A percentile compares a stretch with the other conserved stretches of the same genome.
Evolutionary conservation across 192 early-diverging fungal species (phyloP).

Genomic region (Phycomyces blakesleeanus): DNA sequence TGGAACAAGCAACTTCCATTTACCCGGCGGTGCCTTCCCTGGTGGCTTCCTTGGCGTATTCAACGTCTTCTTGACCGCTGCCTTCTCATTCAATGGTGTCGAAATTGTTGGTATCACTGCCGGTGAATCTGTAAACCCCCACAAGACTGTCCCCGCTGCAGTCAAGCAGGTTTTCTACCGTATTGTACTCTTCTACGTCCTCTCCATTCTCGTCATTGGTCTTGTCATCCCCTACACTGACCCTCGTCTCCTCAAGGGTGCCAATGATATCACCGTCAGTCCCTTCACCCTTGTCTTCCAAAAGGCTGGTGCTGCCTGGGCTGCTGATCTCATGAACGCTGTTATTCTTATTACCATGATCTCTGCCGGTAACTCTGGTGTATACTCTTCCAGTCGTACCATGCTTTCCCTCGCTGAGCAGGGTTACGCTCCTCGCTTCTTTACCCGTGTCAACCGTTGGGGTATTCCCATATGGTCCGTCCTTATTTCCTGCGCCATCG

Average conservation of each 20-base stretch:
- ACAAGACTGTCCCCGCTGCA: slow-evolving; percentile 67
- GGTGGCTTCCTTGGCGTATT: slow-evolving; percentile 61
- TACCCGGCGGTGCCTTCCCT: slow-evolving; percentile 53
- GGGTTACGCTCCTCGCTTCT: slow-evolving; percentile 68
- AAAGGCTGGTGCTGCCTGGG: slow-evolving; percentile 56
- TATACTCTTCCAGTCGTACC: slow-evolving; percentile 83
- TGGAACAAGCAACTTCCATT: slow-evolving; percentile 64
- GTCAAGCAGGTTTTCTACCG: slow-evolving; percentile 80
- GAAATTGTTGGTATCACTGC: slow-evolving; percentile 89
- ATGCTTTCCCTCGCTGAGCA: slow-evolving; percentile 72
- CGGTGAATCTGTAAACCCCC: slow-evolving; percentile 85
- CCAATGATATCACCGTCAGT: slow-evolving; percentile 52
- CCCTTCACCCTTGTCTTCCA: slow-evolving; percentile 69
- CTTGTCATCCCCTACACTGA: slow-evolving; percentile 73
- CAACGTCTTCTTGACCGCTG: slow-evolving; percentile 69
- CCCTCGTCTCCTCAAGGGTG: slow-evolving; percentile 48
- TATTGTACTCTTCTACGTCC: slow-evolving; percentile 79
- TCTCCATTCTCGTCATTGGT: slow-evolving; percentile 83
- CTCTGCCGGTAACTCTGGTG: slow-evolving; percentile 82
- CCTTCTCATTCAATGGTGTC: slow-evolving; percentile 83
- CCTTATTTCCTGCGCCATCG: slow-evolving; percentile 59
- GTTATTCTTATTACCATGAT: slow-evolving; percentile 64
- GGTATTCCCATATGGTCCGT: slow-evolving; percentile 66
- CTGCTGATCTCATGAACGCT: slow-evolving; percentile 70
- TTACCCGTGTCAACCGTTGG: slow-evolving; percentile 54